Conservation (phyloP, 257 asterid species). For the Plectranthus barbatus region DNA sequence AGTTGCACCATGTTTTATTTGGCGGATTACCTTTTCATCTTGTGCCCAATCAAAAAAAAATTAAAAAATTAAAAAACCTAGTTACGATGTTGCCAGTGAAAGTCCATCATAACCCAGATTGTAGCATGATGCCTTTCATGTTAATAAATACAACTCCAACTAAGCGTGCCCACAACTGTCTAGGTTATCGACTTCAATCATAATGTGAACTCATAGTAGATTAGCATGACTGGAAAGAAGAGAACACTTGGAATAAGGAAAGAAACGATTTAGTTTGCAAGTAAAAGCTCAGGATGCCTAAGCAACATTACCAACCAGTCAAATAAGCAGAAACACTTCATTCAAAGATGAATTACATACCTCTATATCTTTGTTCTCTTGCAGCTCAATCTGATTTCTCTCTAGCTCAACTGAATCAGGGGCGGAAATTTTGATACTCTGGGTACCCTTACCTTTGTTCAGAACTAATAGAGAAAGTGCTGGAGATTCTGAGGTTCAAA, state of each 20-base stretch:
- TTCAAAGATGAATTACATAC: slow-evolving; percentile 23
- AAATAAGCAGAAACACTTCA: background rate
- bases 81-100: background rate
- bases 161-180: background rate
- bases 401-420: slow-evolving; percentile 59
- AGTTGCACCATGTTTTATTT: background rate
- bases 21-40: too few relatives aligned
- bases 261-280: background rate
- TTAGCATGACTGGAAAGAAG: background rate
- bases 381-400: slow-evolving; percentile 44
- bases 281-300: background rate
- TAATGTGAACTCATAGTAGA: background rate
- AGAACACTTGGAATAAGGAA: background rate
- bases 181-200: background rate
- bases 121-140: background rate
- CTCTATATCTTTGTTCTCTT: slow-evolving; percentile 58
- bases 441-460: slow-evolving; percentile 55
- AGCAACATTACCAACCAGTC: background rate
- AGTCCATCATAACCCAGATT: background rate
- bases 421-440: slow-evolving; percentile 43
- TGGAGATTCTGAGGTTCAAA: slow-evolving; percentile 57
- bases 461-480: slow-evolving; percentile 73
- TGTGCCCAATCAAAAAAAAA: too few relatives aligned
- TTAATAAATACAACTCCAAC: background rate
- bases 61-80: background rate